phyloP scores from a whole-genome alignment of 805 yeast genomes.

The Yueomyces sp. region DNA sequence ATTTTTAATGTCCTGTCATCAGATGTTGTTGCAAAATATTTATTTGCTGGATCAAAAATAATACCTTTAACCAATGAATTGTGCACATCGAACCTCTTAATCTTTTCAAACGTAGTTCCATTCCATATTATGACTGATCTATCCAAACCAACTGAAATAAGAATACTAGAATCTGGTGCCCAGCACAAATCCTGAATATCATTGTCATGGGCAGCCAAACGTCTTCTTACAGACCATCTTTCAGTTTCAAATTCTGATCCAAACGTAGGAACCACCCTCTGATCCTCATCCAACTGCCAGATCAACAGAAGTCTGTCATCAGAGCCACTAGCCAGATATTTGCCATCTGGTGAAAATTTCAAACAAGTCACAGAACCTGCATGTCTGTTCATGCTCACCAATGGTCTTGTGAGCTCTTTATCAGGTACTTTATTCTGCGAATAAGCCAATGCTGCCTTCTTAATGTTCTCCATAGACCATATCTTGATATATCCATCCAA shows the following conservation, averaged over 20 bases:
- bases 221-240: slow-evolving; percentile 87
- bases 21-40: slow-evolving; percentile 91
- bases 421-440: slow-evolving; percentile 2
- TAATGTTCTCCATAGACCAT: slow-evolving; percentile 58
- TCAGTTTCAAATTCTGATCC: slow-evolving; percentile 70
- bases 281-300: slow-evolving; percentile 79
- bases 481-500: slow-evolving; percentile 82
- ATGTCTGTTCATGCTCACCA: slow-evolving; percentile 88
- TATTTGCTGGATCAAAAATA: slow-evolving; percentile 95
- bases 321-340: slow-evolving; percentile 86
- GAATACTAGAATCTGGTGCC: slow-evolving; percentile 86
- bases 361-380: slow-evolving; percentile 95
- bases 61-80: slow-evolving; percentile 94
- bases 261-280: slow-evolving; percentile 34
- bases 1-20: slow-evolving; percentile 89
- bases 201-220: slow-evolving; percentile 93
- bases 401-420: slow-evolving; percentile 32
- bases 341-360: slow-evolving; percentile 82
- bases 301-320: slow-evolving; percentile 85
- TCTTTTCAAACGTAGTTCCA: slow-evolving; percentile 75
- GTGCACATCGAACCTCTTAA: slow-evolving; percentile 82
- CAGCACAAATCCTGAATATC: slow-evolving; percentile 97
- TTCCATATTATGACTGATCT: slow-evolving; percentile 89
- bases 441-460: slow-evolving; percentile 22
- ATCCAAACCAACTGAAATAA: slow-evolving; percentile 91